Evolutionary conservation across 2,329 filamentous ascomycete genomes (phyloP).

Genomic region (Anisogramma anomala): DNA sequence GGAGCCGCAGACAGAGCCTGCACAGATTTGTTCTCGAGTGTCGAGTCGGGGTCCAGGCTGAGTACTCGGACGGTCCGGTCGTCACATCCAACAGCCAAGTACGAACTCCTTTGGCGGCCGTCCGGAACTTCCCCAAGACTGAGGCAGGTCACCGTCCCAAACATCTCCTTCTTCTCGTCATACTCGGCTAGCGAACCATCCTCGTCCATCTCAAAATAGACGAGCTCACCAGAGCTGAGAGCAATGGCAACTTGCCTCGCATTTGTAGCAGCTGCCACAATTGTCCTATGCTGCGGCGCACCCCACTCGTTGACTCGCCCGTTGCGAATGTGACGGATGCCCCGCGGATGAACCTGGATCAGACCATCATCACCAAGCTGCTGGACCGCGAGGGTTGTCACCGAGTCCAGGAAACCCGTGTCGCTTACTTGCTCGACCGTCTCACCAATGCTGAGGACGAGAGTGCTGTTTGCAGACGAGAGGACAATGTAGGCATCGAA

Average conservation of each 20-base stretch:
- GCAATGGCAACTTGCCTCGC: slow-evolving; percentile 87
- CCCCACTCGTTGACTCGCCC: slow-evolving; percentile 86
- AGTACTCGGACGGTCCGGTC: slow-evolving; percentile 92
- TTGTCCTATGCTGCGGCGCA: slow-evolving; percentile 83
- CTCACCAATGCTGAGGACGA: slow-evolving; percentile 90
- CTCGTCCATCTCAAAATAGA: slow-evolving; percentile 94
- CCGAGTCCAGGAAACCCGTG: slow-evolving; percentile 79
- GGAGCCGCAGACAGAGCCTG: slow-evolving; percentile 87
- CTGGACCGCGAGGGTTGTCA: slow-evolving; percentile 83
- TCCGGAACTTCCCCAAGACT: slow-evolving; percentile 87
- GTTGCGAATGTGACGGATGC: slow-evolving; percentile 76
- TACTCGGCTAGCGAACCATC: slow-evolving; percentile 89
- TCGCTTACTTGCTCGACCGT: slow-evolving; percentile 93
- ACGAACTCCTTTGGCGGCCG: slow-evolving; percentile 78
- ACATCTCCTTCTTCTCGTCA: slow-evolving; percentile 90
- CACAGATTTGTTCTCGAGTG: slow-evolving; percentile 84
- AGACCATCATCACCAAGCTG: slow-evolving; percentile 88
- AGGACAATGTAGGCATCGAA: slow-evolving; percentile 95
- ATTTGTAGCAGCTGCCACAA: slow-evolving; percentile 89
- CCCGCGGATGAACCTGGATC: slow-evolving; percentile 91
- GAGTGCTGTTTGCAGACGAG: slow-evolving; percentile 77
- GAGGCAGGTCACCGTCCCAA: slow-evolving; percentile 87
- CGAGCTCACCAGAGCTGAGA: slow-evolving; percentile 88
- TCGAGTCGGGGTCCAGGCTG: slow-evolving; percentile 80
- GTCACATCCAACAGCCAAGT: slow-evolving; percentile 90